Evolutionary conservation across 352 stramenopile genomes (phyloP), one percentile per base, ranked within the genome.

Genomic region (Globisporangium cystogenes): DNA sequence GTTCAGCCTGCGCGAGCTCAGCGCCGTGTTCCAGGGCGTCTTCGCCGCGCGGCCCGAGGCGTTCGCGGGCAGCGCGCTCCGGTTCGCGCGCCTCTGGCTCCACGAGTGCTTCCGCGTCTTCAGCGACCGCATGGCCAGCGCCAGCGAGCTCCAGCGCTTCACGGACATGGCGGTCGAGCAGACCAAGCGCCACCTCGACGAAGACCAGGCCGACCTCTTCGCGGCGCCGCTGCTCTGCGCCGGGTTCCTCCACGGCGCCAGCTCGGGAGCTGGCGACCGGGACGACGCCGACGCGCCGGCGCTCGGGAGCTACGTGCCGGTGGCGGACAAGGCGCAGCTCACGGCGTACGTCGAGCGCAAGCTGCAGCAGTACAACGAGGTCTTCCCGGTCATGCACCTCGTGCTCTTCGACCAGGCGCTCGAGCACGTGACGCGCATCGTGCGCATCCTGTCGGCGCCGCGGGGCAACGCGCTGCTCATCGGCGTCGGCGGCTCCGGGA

Each of bases 71-170:
- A 72, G 75, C 20, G 68, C 76, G 16, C 45, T 95, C 2, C 73
- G 70, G 26, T 79, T 97, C 46, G 72, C 73, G 26, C 74, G 88
- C 4, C 62, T 98, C 2, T 98, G 91, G 92, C 70, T 95, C 3
- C 91, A 98, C 59, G 92, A 98, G 57, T 94, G 77, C 55, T 89
- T 82, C 37, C 85, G 92, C 15, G 90, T 98, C 23, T 97, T 97
- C 50, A 88, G 85, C 26, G 92, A 98, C 55, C 84, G 92, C 4
- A 94, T 98, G 62, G 74, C 79, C 7, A 79, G 60, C 5, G 52
- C 69, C 0, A 82, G 62, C n/a, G 87, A 96, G 48, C 70, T 91
- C 18, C 71, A 85, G 47, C 65, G 85, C 0, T 96, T 94, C 57
- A 70, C 71, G 0, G 84, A 95, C 5, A 85, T 96, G 62, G 72